These are phyloP conservation scores for Annona squamosa DNA, from an alignment of 164 flowering plant species.

Conservation along the genomic window DNA sequence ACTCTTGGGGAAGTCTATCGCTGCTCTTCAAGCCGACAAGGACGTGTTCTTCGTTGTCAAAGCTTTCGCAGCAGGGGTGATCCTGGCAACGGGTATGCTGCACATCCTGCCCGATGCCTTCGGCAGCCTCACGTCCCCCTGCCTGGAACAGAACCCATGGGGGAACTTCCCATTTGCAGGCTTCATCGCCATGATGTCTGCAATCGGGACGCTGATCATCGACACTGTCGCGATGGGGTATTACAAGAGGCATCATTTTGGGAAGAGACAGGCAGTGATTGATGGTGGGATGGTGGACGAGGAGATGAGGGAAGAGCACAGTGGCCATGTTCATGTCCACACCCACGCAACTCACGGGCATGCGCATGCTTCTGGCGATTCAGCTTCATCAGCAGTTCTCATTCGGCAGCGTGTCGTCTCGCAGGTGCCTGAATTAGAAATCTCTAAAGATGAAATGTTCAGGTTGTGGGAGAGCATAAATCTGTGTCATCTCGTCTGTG, in stretches of 20 bases:
- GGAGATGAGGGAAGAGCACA: constrained; percentile 18
- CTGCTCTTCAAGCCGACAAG: constrained; percentile 22
- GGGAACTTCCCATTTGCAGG: constrained; percentile 26
- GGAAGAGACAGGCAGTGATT: constrained; percentile 7
- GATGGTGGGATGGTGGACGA: constrained; percentile 14
- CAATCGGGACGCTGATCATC: constrained; percentile 28
- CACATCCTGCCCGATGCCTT: constrained; percentile 43
- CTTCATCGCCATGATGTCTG: constrained; percentile 28
- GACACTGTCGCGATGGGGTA: constrained; percentile 27
- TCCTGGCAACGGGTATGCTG: constrained; percentile 35
- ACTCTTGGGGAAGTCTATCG: constrained; percentile 18
- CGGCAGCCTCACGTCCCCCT: constrained; percentile 22
- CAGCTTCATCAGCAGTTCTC: constrained; percentile 8
- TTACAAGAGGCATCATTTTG: constrained; percentile 15
- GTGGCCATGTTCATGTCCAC: constrained; percentile 36
- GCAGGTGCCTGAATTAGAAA: constrained; percentile 21
- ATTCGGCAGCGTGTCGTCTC: constrained; percentile 38
- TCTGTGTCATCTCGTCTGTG: not conserved
- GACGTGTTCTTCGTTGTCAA: constrained; percentile 30
- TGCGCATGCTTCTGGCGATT: constrained; percentile 24
- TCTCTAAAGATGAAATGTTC: not conserved
- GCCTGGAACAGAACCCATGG: constrained; percentile 26
- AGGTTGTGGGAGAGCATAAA: no score
- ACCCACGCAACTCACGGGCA: constrained; percentile 42
- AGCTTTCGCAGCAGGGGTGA: constrained; percentile 46